Percentiles rank a stretch among this genome's conserved stretches.
Conservation (phyloP, 371 early-diverging fungal species). For the Encephalitozoon hellem region DNA sequence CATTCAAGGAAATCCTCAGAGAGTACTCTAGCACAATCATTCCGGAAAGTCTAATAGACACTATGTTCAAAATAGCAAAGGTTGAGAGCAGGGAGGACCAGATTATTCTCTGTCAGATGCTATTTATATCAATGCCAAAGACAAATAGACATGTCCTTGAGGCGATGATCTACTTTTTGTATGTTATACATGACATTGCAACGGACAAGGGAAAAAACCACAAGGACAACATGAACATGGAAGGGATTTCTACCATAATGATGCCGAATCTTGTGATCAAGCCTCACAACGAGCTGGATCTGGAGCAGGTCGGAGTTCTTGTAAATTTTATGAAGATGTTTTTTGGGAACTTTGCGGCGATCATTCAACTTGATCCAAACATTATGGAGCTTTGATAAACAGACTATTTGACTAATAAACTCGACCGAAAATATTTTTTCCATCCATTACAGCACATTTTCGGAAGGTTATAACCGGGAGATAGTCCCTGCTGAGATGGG, state of each 20-base stretch:
- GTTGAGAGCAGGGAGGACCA: slow-evolving; percentile 28
- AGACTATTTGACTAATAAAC: neutral
- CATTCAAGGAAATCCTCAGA: slow-evolving; percentile 43
- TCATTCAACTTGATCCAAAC: neutral
- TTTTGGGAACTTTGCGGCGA: slow-evolving; percentile 24
- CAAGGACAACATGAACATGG: slow-evolving; percentile 37
- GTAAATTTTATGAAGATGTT: slow-evolving; percentile 44
- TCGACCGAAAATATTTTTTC: neutral
- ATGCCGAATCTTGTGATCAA: slow-evolving; percentile 55
- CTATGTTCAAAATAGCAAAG: slow-evolving; percentile 18
- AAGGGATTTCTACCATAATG: slow-evolving; percentile 47
- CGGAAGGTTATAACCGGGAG: neutral
- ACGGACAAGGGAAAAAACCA: slow-evolving; percentile 11
- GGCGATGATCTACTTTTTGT: slow-evolving; percentile 22
- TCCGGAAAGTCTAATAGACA: slow-evolving; percentile 21
- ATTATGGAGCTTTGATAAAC: neutral
- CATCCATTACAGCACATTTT: neutral
- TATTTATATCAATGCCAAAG: slow-evolving; percentile 40
- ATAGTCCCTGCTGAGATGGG: neutral
- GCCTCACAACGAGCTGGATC: slow-evolving; percentile 2
- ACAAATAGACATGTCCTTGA: slow-evolving; percentile 49
- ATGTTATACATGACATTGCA: slow-evolving; percentile 19
- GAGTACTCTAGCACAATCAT: slow-evolving; percentile 39
- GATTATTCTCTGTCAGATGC: slow-evolving; percentile 18
- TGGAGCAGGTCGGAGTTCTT: slow-evolving; percentile 28